phyloP scores from a whole-genome alignment of 2,329 filamentous ascomycete species.

The Diaporthe ilicicola region DNA sequence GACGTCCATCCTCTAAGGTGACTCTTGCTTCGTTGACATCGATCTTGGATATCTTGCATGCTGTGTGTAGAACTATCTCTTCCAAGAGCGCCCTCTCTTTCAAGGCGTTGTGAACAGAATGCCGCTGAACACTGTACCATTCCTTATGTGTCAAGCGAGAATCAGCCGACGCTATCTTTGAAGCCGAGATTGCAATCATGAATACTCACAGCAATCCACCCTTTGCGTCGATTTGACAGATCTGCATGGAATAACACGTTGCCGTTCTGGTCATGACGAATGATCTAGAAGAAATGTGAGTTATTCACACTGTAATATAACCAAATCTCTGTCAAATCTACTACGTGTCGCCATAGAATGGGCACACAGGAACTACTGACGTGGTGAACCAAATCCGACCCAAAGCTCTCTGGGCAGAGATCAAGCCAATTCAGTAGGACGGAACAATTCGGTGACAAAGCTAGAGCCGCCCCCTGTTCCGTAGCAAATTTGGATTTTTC shows the following conservation, averaged over 20 bases:
- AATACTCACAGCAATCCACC: constrained; percentile 1
- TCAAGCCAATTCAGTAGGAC: neutral
- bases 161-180: neutral
- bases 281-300: neutral
- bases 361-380: neutral
- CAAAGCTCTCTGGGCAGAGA: neutral
- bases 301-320: no score
- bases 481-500: constrained; percentile 20
- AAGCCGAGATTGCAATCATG: neutral
- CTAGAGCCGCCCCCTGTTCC: constrained; percentile 2
- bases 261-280: neutral
- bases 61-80: neutral
- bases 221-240: constrained; percentile 4
- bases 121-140: neutral
- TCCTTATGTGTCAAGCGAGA: neutral
- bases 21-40: neutral
- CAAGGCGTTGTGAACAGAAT: neutral
- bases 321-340: neutral
- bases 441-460: constrained; percentile 2
- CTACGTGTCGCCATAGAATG: neutral
- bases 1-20: constrained; percentile 4
- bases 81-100: neutral
- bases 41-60: constrained; percentile 3
- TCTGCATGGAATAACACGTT: neutral
- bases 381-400: constrained; percentile 2